Evolutionary conservation across 2,329 filamentous ascomycete species (phyloP).

Genomic region (Exophiala alcalophila): DNA sequence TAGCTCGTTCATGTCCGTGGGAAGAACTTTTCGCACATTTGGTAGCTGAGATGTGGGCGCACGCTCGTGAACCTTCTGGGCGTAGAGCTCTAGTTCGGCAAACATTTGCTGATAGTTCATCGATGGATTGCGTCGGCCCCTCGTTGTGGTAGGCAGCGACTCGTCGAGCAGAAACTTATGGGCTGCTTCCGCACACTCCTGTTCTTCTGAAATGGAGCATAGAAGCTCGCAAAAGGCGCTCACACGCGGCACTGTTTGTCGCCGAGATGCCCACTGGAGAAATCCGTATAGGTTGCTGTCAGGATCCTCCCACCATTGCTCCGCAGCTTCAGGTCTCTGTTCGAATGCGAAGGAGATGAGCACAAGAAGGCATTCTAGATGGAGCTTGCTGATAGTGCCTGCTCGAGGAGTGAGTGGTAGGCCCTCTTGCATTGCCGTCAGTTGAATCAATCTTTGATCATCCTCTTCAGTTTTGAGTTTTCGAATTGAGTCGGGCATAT

Average conservation of each 20-base stretch:
- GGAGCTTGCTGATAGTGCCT: slow-evolving; percentile 42
- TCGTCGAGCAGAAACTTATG: slow-evolving; percentile 87
- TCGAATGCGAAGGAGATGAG: slow-evolving; percentile 92
- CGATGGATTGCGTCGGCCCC: slow-evolving; percentile 76
- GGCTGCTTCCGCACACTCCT: slow-evolving; percentile 76
- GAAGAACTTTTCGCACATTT: slow-evolving; percentile 59
- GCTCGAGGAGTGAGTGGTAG: slow-evolving; percentile 47
- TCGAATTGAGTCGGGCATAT: slow-evolving; percentile 87
- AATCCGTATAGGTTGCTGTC: slow-evolving; percentile 94
- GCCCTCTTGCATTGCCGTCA: slow-evolving; percentile 46
- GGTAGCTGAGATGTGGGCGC: slow-evolving; percentile 57
- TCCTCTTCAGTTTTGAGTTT: slow-evolving; percentile 86
- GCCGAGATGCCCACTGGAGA: slow-evolving; percentile 91
- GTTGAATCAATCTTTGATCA: slow-evolving; percentile 59
- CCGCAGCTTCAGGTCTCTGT: slow-evolving; percentile 75
- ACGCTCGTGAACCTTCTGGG: slow-evolving; percentile 72
- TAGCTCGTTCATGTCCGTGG: slow-evolving; percentile 75
- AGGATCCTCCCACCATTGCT: slow-evolving; percentile 86
- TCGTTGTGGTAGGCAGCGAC: slow-evolving; percentile 59
- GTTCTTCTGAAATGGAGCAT: slow-evolving; percentile 77
- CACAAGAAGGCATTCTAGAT: slow-evolving; percentile 84
- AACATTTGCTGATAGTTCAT: slow-evolving; percentile 93
- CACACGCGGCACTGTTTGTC: slow-evolving; percentile 92
- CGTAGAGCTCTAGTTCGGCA: slow-evolving; percentile 81
- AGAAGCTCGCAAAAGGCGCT: slow-evolving; percentile 97